Conservation (phyloP, 1,139 yeast genomes). For the Blastobotrys ciferrii region DNA sequence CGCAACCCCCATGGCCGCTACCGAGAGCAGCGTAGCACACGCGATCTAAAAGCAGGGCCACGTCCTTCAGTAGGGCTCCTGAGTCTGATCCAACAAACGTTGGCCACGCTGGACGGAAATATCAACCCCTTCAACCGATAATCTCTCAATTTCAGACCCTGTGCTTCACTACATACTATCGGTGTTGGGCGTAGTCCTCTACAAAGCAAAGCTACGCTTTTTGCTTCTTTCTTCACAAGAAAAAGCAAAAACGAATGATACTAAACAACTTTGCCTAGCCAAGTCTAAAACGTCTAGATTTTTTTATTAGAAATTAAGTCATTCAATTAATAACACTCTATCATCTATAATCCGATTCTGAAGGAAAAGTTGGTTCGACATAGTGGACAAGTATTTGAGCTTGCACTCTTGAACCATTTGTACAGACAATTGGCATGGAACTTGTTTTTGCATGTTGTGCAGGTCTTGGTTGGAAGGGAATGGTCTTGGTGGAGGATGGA, state of each 20-base stretch:
- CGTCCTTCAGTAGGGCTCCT: too few species aligned
- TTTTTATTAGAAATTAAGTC: neutral
- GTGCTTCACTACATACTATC: too few species aligned
- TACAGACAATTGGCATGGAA: slow-evolving; percentile 97
- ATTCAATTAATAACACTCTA: slow-evolving; percentile 2
- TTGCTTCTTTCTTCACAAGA: too few species aligned
- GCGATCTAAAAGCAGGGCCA: too few species aligned
- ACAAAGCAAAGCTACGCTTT: too few species aligned
- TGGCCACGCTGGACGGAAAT: slow-evolving; percentile 22
- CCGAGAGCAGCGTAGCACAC: too few species aligned
- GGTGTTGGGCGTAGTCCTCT: too few species aligned
- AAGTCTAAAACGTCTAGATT: too few species aligned
- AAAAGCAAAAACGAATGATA: too few species aligned
- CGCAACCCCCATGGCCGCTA: too few species aligned
- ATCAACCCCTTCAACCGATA: slow-evolving; percentile 19
- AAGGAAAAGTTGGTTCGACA: slow-evolving; percentile 70
- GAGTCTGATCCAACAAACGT: slow-evolving; percentile 18
- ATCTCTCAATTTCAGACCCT: slow-evolving; percentile 21
- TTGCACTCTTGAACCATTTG: slow-evolving; percentile 96
- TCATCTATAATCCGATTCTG: slow-evolving; percentile 19
- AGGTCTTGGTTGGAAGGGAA: slow-evolving; percentile 82
- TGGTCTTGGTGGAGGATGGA: slow-evolving; percentile 87
- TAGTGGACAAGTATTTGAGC: slow-evolving; percentile 87
- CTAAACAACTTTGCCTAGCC: too few species aligned
- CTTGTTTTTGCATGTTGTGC: slow-evolving; percentile 87